Percentiles rank a stretch among this genome's conserved stretches.
These are phyloP conservation scores for Sutorius eximius DNA, from an alignment of 1,284 basidiomycete species.

Conservation along the genomic window DNA sequence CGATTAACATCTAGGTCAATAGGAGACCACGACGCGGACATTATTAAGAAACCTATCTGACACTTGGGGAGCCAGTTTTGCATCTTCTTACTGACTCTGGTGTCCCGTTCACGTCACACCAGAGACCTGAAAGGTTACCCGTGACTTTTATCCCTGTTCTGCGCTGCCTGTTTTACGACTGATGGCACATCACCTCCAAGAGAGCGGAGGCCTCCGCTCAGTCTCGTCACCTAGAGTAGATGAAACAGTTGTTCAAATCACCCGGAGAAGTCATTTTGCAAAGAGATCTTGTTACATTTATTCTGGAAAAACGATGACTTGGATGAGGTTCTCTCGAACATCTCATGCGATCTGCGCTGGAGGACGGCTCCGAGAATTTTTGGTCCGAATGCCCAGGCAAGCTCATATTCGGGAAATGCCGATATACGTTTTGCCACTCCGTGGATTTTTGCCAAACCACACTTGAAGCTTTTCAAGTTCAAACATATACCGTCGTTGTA, in stretches of 20 bases:
- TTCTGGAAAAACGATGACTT: background rate
- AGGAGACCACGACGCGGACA: background rate
- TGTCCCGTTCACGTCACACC: no score
- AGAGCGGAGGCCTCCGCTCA: background rate
- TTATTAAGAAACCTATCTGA: no score
- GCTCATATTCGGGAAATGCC: slow-evolving; percentile 17
- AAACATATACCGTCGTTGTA: background rate
- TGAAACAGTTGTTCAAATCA: background rate
- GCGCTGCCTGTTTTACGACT: no score
- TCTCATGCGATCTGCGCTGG: background rate
- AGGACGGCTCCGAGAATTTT: background rate
- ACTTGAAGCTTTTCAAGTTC: background rate
- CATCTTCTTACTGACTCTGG: no score
- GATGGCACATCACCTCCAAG: background rate
- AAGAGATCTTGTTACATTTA: background rate
- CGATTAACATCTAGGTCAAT: background rate
- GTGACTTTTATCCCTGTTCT: no score
- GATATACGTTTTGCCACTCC: background rate
- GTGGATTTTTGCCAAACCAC: background rate
- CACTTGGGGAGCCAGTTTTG: no score
- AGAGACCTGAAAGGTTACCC: no score
- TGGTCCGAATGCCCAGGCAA: slow-evolving; percentile 1
- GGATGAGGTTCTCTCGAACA: background rate
- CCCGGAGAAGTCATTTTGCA: background rate
- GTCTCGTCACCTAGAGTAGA: background rate